Conservation (phyloP, 805 yeast genomes). For the Ogataea minuta region DNA sequence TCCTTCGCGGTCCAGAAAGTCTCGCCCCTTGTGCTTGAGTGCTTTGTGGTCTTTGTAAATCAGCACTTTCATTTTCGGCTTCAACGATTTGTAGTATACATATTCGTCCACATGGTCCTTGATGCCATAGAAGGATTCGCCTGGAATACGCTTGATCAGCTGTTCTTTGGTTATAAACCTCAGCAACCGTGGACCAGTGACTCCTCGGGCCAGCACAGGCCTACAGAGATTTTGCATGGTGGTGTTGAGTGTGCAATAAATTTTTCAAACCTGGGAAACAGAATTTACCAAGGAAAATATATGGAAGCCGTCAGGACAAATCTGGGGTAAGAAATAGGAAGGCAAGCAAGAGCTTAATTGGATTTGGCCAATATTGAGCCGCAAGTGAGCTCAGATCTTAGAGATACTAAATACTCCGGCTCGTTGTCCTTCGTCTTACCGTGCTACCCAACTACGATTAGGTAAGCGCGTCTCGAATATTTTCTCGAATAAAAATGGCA, state of each 20-base stretch:
- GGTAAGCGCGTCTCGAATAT: conserved; percentile 2
- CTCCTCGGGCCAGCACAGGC: conserved; percentile 3
- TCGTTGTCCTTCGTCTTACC: not conserved
- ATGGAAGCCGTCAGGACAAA: too few species aligned
- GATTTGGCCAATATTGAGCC: too few species aligned
- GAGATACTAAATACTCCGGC: too few species aligned
- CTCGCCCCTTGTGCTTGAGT: conserved; percentile 18
- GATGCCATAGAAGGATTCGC: conserved; percentile 16
- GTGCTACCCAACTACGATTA: conserved; percentile 1
- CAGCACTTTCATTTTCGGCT: conserved; percentile 23
- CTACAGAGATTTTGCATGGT: conserved; percentile 9
- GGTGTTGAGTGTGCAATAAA: conserved; percentile 3
- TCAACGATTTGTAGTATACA: conserved; percentile 24
- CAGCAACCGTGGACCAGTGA: not conserved
- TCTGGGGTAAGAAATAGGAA: too few species aligned
- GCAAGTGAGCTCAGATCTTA: too few species aligned
- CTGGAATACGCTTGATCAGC: conserved; percentile 3
- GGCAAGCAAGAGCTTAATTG: too few species aligned
- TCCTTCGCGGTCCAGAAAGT: conserved; percentile 27
- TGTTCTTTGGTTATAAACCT: conserved; percentile 1
- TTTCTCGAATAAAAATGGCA: conserved; percentile 13
- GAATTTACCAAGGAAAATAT: too few species aligned
- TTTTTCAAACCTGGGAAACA: conserved; percentile 3
- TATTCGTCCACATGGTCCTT: conserved; percentile 33
- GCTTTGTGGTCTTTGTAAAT: conserved; percentile 28